Percentiles rank a stretch among this genome's conserved stretches.
Evolutionary conservation across 805 yeast genomes (phyloP).

Genomic region (Candida corydali): DNA sequence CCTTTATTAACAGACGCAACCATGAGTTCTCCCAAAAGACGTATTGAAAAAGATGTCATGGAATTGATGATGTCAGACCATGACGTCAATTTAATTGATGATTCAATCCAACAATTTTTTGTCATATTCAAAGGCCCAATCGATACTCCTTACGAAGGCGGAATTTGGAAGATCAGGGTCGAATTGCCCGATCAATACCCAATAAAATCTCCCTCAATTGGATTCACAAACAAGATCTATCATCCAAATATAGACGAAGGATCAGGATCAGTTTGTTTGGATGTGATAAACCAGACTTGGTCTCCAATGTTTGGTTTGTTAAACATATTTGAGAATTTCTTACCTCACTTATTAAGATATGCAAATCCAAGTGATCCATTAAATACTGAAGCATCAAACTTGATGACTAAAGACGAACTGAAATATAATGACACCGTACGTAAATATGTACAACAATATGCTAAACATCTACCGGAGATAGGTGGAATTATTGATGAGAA

Average conservation of each 20-base stretch:
- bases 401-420: constrained; percentile 65
- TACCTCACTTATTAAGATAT: constrained; percentile 86
- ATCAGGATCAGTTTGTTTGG: constrained; percentile 89
- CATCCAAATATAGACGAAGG: constrained; percentile 95
- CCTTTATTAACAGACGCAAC: constrained; percentile 4
- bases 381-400: constrained; percentile 82
- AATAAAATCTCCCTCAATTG: constrained; percentile 92
- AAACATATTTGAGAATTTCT: constrained; percentile 86
- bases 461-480: constrained; percentile 42
- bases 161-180: constrained; percentile 86
- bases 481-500: constrained; percentile 24
- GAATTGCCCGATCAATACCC: constrained; percentile 96
- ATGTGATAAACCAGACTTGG: constrained; percentile 97
- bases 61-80: constrained; percentile 93
- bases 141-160: constrained; percentile 82
- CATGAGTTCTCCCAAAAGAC: constrained; percentile 61
- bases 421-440: constrained; percentile 67
- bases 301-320: constrained; percentile 93
- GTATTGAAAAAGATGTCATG: constrained; percentile 95
- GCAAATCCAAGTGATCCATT: constrained; percentile 95
- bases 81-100: constrained; percentile 79
- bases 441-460: constrained; percentile 66
- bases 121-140: constrained; percentile 83
- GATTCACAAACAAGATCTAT: constrained; percentile 84
- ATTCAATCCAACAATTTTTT: constrained; percentile 73